Percentiles rank a stretch among this genome's conserved stretches.
Evolutionary conservation across 257 asterid genomes (phyloP).

Genomic region (Parsonsia alboflavescens): DNA sequence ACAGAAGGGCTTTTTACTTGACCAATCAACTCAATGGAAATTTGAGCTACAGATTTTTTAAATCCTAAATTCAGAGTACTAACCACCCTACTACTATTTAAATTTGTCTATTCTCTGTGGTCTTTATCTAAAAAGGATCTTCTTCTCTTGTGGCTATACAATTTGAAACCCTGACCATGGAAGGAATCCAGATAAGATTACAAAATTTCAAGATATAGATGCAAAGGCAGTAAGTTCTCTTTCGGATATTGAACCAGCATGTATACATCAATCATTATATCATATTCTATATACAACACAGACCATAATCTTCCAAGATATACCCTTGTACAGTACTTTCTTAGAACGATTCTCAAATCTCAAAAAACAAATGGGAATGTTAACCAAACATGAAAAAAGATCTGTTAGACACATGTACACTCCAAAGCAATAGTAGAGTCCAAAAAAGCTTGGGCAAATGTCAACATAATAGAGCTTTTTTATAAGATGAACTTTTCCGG

Average conservation of each 20-base stretch:
- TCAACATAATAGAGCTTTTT: not conserved
- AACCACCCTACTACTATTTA: not conserved
- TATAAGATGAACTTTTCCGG: not conserved
- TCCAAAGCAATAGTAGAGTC: not conserved
- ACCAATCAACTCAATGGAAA: not conserved
- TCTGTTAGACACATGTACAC: not conserved
- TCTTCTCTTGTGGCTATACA: not conserved
- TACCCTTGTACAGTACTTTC: not conserved
- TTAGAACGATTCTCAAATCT: not conserved
- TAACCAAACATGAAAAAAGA: not conserved
- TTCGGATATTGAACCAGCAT: not conserved
- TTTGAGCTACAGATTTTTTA: not conserved
- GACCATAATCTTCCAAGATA: not conserved
- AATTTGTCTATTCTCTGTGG: not conserved
- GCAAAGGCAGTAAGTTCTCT: not conserved
- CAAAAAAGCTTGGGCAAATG: not conserved
- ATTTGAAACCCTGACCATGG: too few species aligned
- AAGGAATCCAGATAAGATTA: not conserved
- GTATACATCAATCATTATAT: not conserved
- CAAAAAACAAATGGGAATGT: not conserved
- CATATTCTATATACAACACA: not conserved
- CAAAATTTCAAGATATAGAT: not conserved
- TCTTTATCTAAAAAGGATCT: not conserved
- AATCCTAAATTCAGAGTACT: not conserved
- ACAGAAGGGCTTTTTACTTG: too few species aligned